A percentile compares a stretch with the other conserved stretches of the same genome.
phyloP scores from a whole-genome alignment of 2,329 filamentous ascomycete species.

The Pseudocercospora pini-densiflorae region DNA sequence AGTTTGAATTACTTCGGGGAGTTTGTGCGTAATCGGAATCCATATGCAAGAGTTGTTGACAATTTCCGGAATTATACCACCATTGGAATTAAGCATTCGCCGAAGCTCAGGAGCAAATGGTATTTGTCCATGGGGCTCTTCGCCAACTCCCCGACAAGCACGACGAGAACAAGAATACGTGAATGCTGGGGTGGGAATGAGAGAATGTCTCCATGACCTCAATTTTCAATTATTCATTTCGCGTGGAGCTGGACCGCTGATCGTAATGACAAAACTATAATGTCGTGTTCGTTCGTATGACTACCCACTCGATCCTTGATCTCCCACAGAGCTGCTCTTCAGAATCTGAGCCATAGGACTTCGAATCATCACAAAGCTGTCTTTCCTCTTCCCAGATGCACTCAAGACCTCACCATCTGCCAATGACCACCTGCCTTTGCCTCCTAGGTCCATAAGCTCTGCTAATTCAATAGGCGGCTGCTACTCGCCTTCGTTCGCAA shows the following conservation, averaged over 20 bases:
- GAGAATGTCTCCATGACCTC: neutral
- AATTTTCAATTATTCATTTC: neutral
- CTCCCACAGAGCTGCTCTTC: neutral
- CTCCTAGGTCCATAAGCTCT: neutral
- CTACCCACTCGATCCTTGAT: neutral
- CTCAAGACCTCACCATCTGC: neutral
- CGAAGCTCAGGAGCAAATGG: no score
- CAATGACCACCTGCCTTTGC: neutral
- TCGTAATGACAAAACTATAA: neutral
- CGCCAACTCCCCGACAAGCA: no score
- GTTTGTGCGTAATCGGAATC: no score
- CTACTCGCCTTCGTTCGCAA: slow-evolving; percentile 39
- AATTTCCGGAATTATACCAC: no score
- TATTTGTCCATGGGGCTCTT: no score
- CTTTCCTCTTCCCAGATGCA: neutral
- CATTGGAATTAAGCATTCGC: no score
- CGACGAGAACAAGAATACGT: neutral
- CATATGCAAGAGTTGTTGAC: no score
- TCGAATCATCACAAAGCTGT: neutral
- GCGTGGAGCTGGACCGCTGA: neutral
- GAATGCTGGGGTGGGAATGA: neutral
- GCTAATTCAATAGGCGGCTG: neutral
- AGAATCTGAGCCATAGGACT: neutral
- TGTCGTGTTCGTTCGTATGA: neutral
- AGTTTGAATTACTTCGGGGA: neutral